Conservation (phyloP, 1,284 basidiomycete genomes). For the Macrocystidia cucumis region DNA sequence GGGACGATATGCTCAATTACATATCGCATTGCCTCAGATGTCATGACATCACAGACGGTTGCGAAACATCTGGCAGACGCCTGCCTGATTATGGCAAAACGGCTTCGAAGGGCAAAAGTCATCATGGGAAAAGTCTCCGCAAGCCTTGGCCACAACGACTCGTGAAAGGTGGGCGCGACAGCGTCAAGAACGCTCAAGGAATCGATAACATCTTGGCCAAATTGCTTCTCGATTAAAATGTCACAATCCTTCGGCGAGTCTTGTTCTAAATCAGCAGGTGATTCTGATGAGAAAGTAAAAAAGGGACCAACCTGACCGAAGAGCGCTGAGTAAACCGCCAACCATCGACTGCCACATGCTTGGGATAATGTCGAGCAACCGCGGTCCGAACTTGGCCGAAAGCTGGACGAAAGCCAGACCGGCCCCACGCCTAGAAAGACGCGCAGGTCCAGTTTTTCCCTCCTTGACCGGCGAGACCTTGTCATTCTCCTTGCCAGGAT, state of each 20-base stretch:
- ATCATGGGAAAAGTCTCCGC: constrained; percentile 72
- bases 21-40: constrained; percentile 79
- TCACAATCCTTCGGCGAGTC: constrained; percentile 53
- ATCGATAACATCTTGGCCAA: constrained; percentile 91
- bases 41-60: constrained; percentile 82
- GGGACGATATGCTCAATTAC: constrained; percentile 87
- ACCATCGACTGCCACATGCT: constrained; percentile 94
- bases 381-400: constrained; percentile 71
- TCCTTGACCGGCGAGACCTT: constrained; percentile 26
- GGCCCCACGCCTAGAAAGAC: constrained; percentile 76
- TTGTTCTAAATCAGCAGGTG: constrained; percentile 13
- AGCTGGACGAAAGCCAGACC: constrained; percentile 77
- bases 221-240: constrained; percentile 55
- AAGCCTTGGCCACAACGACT: constrained; percentile 64
- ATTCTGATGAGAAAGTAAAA: constrained; percentile 2
- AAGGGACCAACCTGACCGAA: constrained; percentile 44
- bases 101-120: constrained; percentile 71
- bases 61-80: constrained; percentile 85
- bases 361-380: constrained; percentile 73
- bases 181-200: constrained; percentile 87
- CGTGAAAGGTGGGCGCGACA: constrained; percentile 71
- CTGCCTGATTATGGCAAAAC: constrained; percentile 85
- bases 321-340: constrained; percentile 68
- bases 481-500: constrained; percentile 34
- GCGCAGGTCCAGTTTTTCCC: constrained; percentile 47